Conservation (phyloP, 768 basidiomycete genomes). For the Psilocybe sp. region DNA sequence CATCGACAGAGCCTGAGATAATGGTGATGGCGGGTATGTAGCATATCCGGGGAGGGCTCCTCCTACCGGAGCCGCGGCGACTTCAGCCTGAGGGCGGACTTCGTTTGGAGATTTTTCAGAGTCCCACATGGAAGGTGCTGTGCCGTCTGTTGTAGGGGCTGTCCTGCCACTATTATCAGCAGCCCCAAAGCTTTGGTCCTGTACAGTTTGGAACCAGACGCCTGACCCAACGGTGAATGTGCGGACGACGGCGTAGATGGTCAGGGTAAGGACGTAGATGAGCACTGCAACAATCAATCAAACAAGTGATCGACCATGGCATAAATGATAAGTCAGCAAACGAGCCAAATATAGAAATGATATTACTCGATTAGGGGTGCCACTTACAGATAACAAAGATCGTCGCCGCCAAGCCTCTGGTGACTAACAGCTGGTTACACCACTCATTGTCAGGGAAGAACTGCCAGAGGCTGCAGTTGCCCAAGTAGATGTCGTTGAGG, state of each 20-base stretch:
- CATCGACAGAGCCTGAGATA: too few species aligned
- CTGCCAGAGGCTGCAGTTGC: constrained; percentile 2
- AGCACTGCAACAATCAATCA: constrained; percentile 2
- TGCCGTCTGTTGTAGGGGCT: too few species aligned
- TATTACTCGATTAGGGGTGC: neutral
- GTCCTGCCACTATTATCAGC: too few species aligned
- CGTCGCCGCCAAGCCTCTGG: constrained; percentile 6
- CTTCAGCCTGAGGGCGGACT: too few species aligned
- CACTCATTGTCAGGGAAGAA: neutral
- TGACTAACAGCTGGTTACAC: constrained; percentile 12
- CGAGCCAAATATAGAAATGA: too few species aligned
- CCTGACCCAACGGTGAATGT: constrained; percentile 7
- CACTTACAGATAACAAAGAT: constrained; percentile 13
- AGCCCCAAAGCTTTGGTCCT: constrained; percentile 1
- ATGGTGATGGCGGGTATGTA: too few species aligned
- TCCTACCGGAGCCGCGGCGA: too few species aligned
- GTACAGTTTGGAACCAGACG: constrained; percentile 13
- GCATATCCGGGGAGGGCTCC: too few species aligned
- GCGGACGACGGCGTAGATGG: constrained; percentile 10
- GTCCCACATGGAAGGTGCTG: too few species aligned
- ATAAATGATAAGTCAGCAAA: neutral
- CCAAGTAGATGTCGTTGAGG: neutral
- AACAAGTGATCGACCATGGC: too few species aligned
- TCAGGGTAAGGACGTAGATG: constrained; percentile 6
- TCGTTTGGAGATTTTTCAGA: too few species aligned